phyloP scores from a whole-genome alignment of 2,329 filamentous ascomycete species.

The Iodosphaeria phyllophila region DNA sequence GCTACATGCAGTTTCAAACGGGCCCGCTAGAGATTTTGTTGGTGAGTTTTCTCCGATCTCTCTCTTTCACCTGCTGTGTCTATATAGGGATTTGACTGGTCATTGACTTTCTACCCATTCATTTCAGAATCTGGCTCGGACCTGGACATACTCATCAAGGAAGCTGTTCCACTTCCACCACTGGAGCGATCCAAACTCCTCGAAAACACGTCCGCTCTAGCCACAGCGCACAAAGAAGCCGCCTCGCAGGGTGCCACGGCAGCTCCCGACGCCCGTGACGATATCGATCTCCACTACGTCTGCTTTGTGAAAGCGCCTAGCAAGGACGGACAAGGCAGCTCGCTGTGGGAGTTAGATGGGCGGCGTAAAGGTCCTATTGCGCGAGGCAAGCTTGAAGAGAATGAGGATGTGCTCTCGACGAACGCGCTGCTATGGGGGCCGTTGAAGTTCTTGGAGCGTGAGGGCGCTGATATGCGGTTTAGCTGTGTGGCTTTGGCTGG shows the following conservation, averaged over 20 bases:
- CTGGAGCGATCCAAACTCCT: constrained; percentile 50
- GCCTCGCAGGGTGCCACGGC: constrained; percentile 61
- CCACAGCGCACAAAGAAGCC: constrained; percentile 59
- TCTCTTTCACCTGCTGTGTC: neutral
- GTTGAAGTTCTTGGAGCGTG: constrained; percentile 35
- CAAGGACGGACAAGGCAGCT: constrained; percentile 43
- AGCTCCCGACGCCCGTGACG: constrained; percentile 60
- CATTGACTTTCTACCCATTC: neutral
- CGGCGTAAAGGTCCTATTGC: constrained; percentile 36
- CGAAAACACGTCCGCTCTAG: constrained; percentile 58
- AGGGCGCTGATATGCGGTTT: constrained; percentile 36
- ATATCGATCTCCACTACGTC: constrained; percentile 88
- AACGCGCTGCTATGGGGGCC: constrained; percentile 55
- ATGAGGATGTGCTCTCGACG: constrained; percentile 58
- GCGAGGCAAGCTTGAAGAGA: constrained; percentile 32
- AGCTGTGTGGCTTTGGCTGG: constrained; percentile 37
- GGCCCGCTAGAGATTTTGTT: constrained; percentile 45
- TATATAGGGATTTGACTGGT: neutral
- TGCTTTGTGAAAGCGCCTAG: constrained; percentile 83
- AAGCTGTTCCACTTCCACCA: constrained; percentile 53
- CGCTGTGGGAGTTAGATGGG: constrained; percentile 41
- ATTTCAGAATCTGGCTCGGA: constrained; percentile 27
- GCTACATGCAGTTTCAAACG: constrained; percentile 68
- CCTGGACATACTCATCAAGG: constrained; percentile 44
- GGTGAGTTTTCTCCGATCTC: constrained; percentile 15